These are phyloP conservation scores for Calocera cornea DNA, from an alignment of 768 basidiomycete genomes.

Conservation along the genomic window DNA sequence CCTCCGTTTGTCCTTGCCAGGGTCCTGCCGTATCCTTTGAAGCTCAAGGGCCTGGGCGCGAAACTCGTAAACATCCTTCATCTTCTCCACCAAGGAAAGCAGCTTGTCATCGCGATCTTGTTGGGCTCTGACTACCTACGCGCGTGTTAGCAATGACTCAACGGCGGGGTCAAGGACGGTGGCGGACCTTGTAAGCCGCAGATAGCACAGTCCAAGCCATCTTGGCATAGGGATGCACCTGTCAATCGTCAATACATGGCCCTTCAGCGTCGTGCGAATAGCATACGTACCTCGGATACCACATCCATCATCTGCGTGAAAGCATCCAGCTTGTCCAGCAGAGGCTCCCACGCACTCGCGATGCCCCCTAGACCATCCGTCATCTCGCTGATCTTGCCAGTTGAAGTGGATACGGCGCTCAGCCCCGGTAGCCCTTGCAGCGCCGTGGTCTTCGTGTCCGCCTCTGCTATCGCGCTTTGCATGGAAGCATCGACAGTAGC, in stretches of 20 bases:
- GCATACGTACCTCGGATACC: not conserved
- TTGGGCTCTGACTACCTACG: not conserved
- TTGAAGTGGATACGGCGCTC: not conserved
- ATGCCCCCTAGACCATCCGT: not conserved
- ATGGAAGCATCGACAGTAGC: too few species aligned
- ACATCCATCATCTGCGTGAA: not conserved
- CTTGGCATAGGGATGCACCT: conserved; percentile 1
- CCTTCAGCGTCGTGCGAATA: not conserved
- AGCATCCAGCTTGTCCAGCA: not conserved
- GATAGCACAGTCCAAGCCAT: not conserved
- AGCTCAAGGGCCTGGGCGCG: not conserved
- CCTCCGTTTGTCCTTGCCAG: not conserved
- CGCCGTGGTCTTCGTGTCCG: too few species aligned
- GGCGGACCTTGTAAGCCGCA: not conserved
- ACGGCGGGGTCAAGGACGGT: too few species aligned
- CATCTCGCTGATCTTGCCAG: not conserved
- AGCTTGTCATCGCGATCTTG: not conserved
- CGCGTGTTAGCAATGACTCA: not conserved
- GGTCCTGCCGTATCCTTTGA: not conserved
- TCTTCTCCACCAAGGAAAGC: not conserved
- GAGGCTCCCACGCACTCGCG: not conserved
- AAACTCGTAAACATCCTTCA: not conserved
- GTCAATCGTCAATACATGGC: too few species aligned
- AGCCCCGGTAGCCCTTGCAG: too few species aligned
- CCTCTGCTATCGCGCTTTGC: too few species aligned